These are phyloP conservation scores for Aspergillus vadensis DNA, from an alignment of 2,329 filamentous ascomycete species.

Conservation along the genomic window DNA sequence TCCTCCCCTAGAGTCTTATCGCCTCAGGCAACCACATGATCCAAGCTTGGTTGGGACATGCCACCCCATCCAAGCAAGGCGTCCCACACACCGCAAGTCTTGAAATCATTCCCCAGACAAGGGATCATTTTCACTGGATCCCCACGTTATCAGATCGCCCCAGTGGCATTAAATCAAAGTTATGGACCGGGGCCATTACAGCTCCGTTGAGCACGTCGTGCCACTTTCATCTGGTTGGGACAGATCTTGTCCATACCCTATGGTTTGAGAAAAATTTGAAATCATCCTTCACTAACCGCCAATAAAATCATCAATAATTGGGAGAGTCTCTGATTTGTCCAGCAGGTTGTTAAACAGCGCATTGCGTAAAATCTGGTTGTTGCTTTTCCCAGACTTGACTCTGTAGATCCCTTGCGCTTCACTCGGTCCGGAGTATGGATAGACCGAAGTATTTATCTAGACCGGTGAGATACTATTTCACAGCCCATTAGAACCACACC, in stretches of 20 bases:
- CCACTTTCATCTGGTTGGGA: neutral
- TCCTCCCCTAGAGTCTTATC: neutral
- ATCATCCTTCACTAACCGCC: too few species aligned
- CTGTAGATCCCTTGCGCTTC: too few species aligned
- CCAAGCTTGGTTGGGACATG: neutral
- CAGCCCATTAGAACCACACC: too few species aligned
- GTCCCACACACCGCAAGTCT: constrained; percentile 1
- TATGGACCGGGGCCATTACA: neutral
- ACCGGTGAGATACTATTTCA: too few species aligned
- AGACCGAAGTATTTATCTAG: too few species aligned
- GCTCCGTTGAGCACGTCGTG: neutral
- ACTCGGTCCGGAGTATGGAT: too few species aligned
- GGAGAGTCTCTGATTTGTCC: too few species aligned
- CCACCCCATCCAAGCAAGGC: neutral
- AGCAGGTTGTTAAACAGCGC: too few species aligned
- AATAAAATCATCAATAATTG: too few species aligned
- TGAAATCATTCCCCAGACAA: neutral
- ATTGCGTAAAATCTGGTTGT: too few species aligned
- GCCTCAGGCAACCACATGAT: neutral
- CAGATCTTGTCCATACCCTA: neutral
- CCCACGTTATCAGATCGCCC: constrained; percentile 2
- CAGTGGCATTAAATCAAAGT: neutral
- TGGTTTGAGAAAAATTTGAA: neutral
- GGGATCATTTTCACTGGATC: neutral
- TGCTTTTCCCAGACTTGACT: too few species aligned